These are phyloP conservation scores for Suillus lakei DNA, from an alignment of 768 basidiomycete genomes.

Conservation along the genomic window DNA sequence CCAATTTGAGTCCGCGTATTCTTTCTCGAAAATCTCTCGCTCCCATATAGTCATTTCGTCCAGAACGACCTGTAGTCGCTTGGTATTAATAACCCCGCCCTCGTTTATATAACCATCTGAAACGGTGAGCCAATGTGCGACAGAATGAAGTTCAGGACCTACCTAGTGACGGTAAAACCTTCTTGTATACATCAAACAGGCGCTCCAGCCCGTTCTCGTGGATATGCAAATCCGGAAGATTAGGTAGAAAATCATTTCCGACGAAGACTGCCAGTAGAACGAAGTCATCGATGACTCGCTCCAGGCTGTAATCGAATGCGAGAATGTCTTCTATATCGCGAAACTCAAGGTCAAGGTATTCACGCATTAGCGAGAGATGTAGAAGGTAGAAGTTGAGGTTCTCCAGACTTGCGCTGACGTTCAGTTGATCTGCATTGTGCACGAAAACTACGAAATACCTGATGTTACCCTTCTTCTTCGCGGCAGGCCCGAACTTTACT, in stretches of 20 bases:
- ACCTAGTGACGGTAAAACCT: constrained; percentile 79
- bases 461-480: constrained; percentile 69
- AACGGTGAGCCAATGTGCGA: constrained; percentile 10
- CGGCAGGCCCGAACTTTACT: constrained; percentile 91
- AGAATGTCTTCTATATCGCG: constrained; percentile 66
- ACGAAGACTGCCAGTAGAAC: constrained; percentile 96
- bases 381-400: constrained; percentile 92
- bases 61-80: constrained; percentile 82
- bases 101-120: constrained; percentile 94
- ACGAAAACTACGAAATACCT: constrained; percentile 42
- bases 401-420: constrained; percentile 51
- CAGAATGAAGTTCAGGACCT: constrained; percentile 21
- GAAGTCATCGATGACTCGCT: constrained; percentile 97
- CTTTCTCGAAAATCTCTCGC: constrained; percentile 88
- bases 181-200: constrained; percentile 96
- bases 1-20: constrained; percentile 90
- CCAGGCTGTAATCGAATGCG: constrained; percentile 85
- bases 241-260: constrained; percentile 97
- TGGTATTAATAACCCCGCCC: constrained; percentile 78
- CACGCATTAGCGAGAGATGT: constrained; percentile 92
- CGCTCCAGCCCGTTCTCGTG: constrained; percentile 95
- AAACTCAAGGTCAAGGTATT: constrained; percentile 98
- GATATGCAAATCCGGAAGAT: constrained; percentile 95
- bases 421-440: constrained; percentile 12
- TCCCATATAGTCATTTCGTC: constrained; percentile 91